Evolutionary conservation across 2,329 filamentous ascomycete genomes (phyloP).

Genomic region (Cladophialophora bantiana): DNA sequence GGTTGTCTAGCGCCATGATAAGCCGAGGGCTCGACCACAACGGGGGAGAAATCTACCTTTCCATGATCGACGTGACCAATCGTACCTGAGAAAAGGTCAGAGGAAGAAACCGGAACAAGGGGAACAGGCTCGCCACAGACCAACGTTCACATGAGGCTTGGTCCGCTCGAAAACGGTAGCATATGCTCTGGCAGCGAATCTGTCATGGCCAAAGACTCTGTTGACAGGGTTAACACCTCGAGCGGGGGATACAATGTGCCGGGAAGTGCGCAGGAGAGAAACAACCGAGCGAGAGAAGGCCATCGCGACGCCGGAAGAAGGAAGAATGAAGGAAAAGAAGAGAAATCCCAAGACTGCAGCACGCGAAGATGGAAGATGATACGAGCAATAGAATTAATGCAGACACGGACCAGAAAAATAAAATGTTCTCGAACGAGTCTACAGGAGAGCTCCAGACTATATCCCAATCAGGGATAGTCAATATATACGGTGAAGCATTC

Average conservation of each 20-base stretch:
- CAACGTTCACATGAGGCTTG: constrained; percentile 99
- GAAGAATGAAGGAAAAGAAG: constrained; percentile 29
- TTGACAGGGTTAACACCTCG: constrained; percentile 78
- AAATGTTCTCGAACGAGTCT: constrained; percentile 2
- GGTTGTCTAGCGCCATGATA: constrained; percentile 72
- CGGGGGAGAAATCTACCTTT: constrained; percentile 70
- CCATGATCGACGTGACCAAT: constrained; percentile 99
- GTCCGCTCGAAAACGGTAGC: constrained; percentile 77
- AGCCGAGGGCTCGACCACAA: constrained; percentile 27
- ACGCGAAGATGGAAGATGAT: constrained; percentile 12
- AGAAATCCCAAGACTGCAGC: constrained; percentile 25
- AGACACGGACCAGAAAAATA: constrained; percentile 21
- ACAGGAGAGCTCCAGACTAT: constrained; percentile 10
- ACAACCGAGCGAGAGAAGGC: constrained; percentile 79
- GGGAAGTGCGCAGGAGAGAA: constrained; percentile 82
- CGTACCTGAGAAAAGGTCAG: constrained; percentile 66
- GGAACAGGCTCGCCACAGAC: constrained; percentile 56
- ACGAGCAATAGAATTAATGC: constrained; percentile 5
- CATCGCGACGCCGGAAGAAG: constrained; percentile 64
- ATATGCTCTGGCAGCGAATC: constrained; percentile 60
- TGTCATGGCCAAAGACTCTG: constrained; percentile 56
- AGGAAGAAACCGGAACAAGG: not conserved
- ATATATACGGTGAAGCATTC: constrained; percentile 2
- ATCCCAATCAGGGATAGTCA: constrained; percentile 1
- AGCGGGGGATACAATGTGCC: constrained; percentile 73